A percentile compares a stretch with the other conserved stretches of the same genome.
These are phyloP conservation scores for Talaromyces adpressus DNA, from an alignment of 495 filamentous ascomycete species.

Conservation along the genomic window DNA sequence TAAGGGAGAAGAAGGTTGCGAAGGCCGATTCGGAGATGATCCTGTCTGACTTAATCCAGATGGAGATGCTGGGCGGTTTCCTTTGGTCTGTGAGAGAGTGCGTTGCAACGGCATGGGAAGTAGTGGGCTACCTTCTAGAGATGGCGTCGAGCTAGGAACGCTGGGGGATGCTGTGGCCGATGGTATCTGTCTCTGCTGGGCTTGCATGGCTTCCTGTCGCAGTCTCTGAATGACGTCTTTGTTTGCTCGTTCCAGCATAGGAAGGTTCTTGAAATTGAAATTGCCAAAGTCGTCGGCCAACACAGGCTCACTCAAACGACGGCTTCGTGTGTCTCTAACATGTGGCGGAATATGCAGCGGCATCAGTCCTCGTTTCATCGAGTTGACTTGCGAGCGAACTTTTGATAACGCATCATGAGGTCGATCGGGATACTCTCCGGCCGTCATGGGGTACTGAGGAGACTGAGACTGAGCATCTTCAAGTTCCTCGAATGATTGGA, in stretches of 20 bases:
- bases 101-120: conserved; percentile 74
- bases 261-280: conserved; percentile 95
- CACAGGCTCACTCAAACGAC: conserved; percentile 86
- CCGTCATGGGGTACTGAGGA: conserved; percentile 38
- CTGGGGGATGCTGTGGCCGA: conserved; percentile 24
- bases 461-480: conserved; percentile 64
- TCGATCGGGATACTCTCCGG: conserved; percentile 59
- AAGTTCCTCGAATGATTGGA: conserved; percentile 85
- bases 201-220: conserved; percentile 75
- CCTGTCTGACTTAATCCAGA: conserved; percentile 71
- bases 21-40: conserved; percentile 77
- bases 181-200: conserved; percentile 40
- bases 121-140: conserved; percentile 79
- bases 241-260: conserved; percentile 94
- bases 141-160: conserved; percentile 46
- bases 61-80: conserved; percentile 78
- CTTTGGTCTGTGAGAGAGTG: conserved; percentile 70
- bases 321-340: conserved; percentile 79
- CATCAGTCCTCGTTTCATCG: conserved; percentile 81
- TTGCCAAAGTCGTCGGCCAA: conserved; percentile 87
- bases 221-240: conserved; percentile 97
- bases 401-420: conserved; percentile 93
- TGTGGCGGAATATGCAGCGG: conserved; percentile 94
- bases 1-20: conserved; percentile 91
- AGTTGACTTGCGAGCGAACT: conserved; percentile 77